These are phyloP conservation scores for Lactarius pseudohatsudake DNA, from an alignment of 768 basidiomycete genomes.

Conservation along the genomic window DNA sequence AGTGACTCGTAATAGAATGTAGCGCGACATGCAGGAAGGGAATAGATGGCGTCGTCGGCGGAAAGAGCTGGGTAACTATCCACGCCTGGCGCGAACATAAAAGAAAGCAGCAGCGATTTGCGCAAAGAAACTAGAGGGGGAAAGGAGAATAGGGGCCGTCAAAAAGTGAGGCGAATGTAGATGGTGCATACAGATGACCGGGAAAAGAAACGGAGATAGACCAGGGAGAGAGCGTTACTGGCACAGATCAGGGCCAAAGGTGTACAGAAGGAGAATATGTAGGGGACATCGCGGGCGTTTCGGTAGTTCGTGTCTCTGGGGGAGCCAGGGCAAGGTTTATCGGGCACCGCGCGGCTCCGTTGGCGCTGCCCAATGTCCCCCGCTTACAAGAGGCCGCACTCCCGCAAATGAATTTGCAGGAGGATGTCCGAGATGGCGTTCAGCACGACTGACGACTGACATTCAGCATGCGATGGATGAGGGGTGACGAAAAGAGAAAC, in stretches of 20 bases:
- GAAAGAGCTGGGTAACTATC: slow-evolving; percentile 9
- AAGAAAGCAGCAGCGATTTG: background rate
- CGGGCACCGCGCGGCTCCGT: background rate
- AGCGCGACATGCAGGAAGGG: slow-evolving; percentile 7
- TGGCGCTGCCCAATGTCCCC: background rate
- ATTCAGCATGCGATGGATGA: background rate
- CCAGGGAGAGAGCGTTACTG: slow-evolving; percentile 4
- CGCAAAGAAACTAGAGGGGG: background rate
- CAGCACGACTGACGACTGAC: slow-evolving; percentile 55
- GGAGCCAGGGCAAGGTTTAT: too few relatives aligned
- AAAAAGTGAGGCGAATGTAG: slow-evolving; percentile 9
- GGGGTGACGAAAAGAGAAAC: slow-evolving; percentile 28
- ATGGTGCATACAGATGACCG: slow-evolving; percentile 24
- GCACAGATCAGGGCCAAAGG: background rate
- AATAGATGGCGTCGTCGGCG: slow-evolving; percentile 3
- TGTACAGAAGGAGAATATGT: slow-evolving; percentile 15
- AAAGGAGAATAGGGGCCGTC: background rate
- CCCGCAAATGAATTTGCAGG: slow-evolving; percentile 79
- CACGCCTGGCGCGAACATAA: background rate
- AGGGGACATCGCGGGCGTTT: slow-evolving; percentile 14
- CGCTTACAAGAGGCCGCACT: slow-evolving; percentile 73
- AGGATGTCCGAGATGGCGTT: slow-evolving; percentile 89
- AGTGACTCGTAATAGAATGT: background rate
- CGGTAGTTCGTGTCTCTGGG: slow-evolving; percentile 18
- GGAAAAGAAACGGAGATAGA: background rate